These are phyloP conservation scores for Beauveria bassiana DNA, from an alignment of 2,329 filamentous ascomycete genomes.

Conservation along the genomic window DNA sequence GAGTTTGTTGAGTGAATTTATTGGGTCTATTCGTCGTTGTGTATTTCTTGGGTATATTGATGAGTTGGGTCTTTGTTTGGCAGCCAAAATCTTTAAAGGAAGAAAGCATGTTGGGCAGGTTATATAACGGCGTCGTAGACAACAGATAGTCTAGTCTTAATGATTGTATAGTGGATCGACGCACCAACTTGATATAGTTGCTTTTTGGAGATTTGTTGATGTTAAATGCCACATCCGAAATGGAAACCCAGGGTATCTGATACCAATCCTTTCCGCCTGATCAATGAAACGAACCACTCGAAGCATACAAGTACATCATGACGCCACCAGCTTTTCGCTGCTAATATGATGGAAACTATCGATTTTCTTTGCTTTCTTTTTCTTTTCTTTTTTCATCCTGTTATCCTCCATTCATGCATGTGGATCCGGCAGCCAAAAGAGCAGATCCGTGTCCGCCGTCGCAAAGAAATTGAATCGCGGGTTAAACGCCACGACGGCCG, in stretches of 20 bases:
- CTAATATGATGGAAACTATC: not conserved
- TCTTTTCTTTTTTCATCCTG: not conserved
- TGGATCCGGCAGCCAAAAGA: slow-evolving; percentile 71
- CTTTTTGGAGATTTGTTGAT: not conserved
- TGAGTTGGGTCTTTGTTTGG: not conserved
- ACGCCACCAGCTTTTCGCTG: not conserved
- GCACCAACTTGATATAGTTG: not conserved
- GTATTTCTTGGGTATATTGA: not conserved
- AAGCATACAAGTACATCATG: not conserved
- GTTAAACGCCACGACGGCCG: slow-evolving; percentile 77
- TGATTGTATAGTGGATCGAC: slow-evolving; percentile 2
- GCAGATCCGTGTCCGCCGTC: slow-evolving; percentile 75
- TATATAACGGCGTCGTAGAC: not conserved
- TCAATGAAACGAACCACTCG: not conserved
- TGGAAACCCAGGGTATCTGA: slow-evolving; percentile 4
- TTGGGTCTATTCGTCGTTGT: not conserved
- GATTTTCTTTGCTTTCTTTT: not conserved
- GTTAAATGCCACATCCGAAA: not conserved
- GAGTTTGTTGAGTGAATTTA: not conserved
- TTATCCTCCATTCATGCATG: slow-evolving; percentile 31
- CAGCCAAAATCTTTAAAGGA: not conserved
- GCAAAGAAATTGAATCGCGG: slow-evolving; percentile 88
- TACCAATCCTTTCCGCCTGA: not conserved
- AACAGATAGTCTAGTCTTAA: not conserved
- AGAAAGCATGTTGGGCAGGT: not conserved